Evolutionary conservation across 768 basidiomycete genomes (phyloP), one percentile per base, ranked within the genome.

Genomic region (Leccinum barrowsii): DNA sequence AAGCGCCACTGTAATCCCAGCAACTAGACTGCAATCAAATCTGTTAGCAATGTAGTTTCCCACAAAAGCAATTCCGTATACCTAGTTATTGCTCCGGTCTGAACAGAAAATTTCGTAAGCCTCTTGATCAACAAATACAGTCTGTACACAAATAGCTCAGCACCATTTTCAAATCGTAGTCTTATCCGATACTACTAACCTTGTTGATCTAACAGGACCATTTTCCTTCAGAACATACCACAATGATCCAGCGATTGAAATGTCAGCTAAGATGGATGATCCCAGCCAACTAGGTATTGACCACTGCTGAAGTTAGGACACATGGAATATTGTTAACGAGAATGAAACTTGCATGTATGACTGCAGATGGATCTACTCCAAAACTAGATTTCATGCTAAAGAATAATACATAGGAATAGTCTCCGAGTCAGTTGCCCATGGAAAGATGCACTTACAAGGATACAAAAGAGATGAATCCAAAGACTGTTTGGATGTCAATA

Each of bases 71-170:
- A 50, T 47, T 8, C 1, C 19, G 50, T 50, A 55, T 50, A 60
- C 70, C 67, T 50, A 10, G 72, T 71, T 37, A 70, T 55, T 1
- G 68, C 30, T 6, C 70, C 70, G 60, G 72, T 71, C 21, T 71
- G 72, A 19, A 65, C 59, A 11, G 28, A 60, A 57, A 71, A 66
- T 2, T 10, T 67, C 52, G 32, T 46, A 0, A 71, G 48, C 19
- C 24, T 68, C 34, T 55, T 28, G 35, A 73, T 40, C 40, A 64
- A 49, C 32, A 63, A 35, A 2, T 34, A 40, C 10, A 67, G 50
- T 21, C 70, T 71, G 48, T 3, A 22, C 0, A 50, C 26, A 3
- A 17, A 24, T 35, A 7, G 21, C 11, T 56, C 6, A 34, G 30
- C 17, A 30, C 21, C 5, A 7, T 12, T 42, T 26, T 19, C 12